A percentile compares a stretch with the other conserved stretches of the same genome.
Evolutionary conservation across 1,139 yeast species (phyloP).

Genomic region (Yamadazyma atlantica): DNA sequence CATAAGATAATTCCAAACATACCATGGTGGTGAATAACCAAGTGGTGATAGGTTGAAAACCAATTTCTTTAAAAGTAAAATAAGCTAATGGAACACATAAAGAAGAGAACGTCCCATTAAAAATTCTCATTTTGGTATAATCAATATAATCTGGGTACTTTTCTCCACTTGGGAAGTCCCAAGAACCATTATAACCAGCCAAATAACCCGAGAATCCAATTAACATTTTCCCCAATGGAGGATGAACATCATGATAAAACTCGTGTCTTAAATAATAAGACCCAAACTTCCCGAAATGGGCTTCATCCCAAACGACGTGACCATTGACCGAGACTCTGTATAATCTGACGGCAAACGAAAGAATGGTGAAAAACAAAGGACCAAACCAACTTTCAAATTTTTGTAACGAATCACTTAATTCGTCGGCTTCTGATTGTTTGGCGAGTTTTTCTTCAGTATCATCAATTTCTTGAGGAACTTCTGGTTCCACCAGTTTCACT

Average conservation of each 20-base stretch:
- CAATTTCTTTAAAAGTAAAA: constrained; percentile 53
- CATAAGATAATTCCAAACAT: constrained; percentile 61
- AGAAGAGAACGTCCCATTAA: constrained; percentile 65
- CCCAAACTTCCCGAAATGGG: constrained; percentile 90
- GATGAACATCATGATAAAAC: constrained; percentile 97
- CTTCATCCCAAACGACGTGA: constrained; percentile 69
- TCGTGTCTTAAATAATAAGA: constrained; percentile 90
- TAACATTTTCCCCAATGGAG: constrained; percentile 96
- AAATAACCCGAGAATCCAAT: constrained; percentile 91
- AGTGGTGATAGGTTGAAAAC: constrained; percentile 44
- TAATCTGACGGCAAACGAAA: constrained; percentile 52
- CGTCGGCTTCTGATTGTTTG: constrained; percentile 30
- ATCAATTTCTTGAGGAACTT: constrained; percentile 10
- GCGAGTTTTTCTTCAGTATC: constrained; percentile 26
- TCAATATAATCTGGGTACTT: constrained; percentile 55
- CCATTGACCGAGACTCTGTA: constrained; percentile 51
- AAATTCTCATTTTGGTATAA: constrained; percentile 60
- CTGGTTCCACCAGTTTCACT: constrained; percentile 8
- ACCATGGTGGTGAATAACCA: constrained; percentile 62
- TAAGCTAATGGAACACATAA: constrained; percentile 66
- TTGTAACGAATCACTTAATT: constrained; percentile 30
- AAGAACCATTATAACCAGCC: constrained; percentile 67
- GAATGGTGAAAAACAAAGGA: constrained; percentile 48
- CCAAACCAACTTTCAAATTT: constrained; percentile 38
- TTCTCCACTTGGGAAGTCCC: constrained; percentile 63